phyloP scores from a whole-genome alignment of 2,329 filamentous ascomycete genomes.

The Sclerotinia minor region DNA sequence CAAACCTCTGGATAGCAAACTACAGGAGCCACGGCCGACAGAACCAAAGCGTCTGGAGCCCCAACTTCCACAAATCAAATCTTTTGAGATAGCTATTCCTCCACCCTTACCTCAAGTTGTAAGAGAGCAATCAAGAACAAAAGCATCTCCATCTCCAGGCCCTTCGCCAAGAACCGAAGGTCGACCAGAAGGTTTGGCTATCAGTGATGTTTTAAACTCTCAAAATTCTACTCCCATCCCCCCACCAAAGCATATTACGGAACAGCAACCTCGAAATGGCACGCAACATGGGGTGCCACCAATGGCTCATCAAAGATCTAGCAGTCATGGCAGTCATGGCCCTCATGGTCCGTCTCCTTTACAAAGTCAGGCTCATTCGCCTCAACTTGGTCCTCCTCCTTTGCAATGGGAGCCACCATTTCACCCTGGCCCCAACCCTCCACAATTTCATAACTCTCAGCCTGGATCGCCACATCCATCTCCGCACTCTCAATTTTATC shows the following conservation, averaged over 20 bases:
- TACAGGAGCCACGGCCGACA: slow-evolving; percentile 23
- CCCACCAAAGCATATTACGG: slow-evolving; percentile 25
- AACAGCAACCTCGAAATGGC: slow-evolving; percentile 25
- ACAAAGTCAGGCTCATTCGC: slow-evolving; percentile 32
- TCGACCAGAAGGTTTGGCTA: slow-evolving; percentile 35
- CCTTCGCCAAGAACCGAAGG: slow-evolving; percentile 30
- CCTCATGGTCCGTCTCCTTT: slow-evolving; percentile 36
- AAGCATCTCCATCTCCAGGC: slow-evolving; percentile 26
- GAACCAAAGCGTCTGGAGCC: slow-evolving; percentile 25
- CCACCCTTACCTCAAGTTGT: slow-evolving; percentile 17
- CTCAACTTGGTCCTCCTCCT: slow-evolving; percentile 22
- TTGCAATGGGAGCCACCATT: slow-evolving; percentile 39
- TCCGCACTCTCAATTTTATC: slow-evolving; percentile 24
- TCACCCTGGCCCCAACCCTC: slow-evolving; percentile 27
- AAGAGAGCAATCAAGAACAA: slow-evolving; percentile 24
- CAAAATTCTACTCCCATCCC: slow-evolving; percentile 29
- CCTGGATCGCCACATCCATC: slow-evolving; percentile 24
- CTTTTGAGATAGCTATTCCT: slow-evolving; percentile 24
- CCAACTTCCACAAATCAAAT: slow-evolving; percentile 17
- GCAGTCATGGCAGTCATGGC: slow-evolving; percentile 34
- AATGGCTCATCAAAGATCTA: slow-evolving; percentile 26
- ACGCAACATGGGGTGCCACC: slow-evolving; percentile 27
- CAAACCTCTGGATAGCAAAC: slow-evolving; percentile 23
- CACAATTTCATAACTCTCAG: slow-evolving; percentile 27
- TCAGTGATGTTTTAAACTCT: slow-evolving; percentile 37